Percentiles rank a stretch among this genome's conserved stretches.
Evolutionary conservation across 2,329 filamentous ascomycete genomes (phyloP).

Genomic region (Zymoseptoria tritici): DNA sequence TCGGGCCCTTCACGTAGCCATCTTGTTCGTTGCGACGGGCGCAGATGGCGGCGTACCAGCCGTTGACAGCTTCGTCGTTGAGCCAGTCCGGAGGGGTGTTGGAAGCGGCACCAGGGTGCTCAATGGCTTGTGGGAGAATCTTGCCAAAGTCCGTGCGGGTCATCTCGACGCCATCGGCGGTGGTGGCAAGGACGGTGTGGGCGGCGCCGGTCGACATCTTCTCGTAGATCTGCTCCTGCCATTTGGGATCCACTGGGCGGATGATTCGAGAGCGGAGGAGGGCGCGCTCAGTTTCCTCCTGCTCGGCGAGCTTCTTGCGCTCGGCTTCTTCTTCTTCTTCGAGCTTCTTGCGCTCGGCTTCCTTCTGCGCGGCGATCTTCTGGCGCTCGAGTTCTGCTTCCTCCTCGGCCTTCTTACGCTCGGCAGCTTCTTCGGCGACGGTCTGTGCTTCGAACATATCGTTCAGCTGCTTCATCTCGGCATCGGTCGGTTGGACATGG

Average conservation of each 20-base stretch:
- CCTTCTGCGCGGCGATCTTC: slow-evolving; percentile 4
- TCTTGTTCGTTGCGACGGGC: slow-evolving; percentile 47
- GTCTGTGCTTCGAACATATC: not conserved
- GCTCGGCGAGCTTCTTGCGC: slow-evolving; percentile 1
- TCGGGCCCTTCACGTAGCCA: slow-evolving; percentile 44
- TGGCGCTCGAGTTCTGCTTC: slow-evolving; percentile 4
- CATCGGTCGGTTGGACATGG: slow-evolving; percentile 1
- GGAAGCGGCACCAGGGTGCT: slow-evolving; percentile 1
- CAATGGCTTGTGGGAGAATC: slow-evolving; percentile 41
- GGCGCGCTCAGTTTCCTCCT: slow-evolving; percentile 5
- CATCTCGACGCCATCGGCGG: slow-evolving; percentile 37
- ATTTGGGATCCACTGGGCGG: slow-evolving; percentile 30
- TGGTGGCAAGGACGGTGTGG: slow-evolving; percentile 23
- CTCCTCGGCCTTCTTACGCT: slow-evolving; percentile 1
- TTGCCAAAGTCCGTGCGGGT: slow-evolving; percentile 55
- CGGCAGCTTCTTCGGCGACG: slow-evolving; percentile 2
- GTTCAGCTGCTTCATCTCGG: slow-evolving; percentile 4
- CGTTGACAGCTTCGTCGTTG: slow-evolving; percentile 70
- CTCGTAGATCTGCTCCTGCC: slow-evolving; percentile 32
- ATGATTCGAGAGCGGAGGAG: slow-evolving; percentile 13
- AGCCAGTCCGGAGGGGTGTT: slow-evolving; percentile 49
- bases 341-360: slow-evolving; percentile 9
- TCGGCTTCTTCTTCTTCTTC: slow-evolving; percentile 7
- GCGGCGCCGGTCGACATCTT: slow-evolving; percentile 26
- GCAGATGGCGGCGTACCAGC: slow-evolving; percentile 55